Evolutionary conservation across 208 protist genomes (phyloP).

Genomic region (Crithidia thermophila): DNA sequence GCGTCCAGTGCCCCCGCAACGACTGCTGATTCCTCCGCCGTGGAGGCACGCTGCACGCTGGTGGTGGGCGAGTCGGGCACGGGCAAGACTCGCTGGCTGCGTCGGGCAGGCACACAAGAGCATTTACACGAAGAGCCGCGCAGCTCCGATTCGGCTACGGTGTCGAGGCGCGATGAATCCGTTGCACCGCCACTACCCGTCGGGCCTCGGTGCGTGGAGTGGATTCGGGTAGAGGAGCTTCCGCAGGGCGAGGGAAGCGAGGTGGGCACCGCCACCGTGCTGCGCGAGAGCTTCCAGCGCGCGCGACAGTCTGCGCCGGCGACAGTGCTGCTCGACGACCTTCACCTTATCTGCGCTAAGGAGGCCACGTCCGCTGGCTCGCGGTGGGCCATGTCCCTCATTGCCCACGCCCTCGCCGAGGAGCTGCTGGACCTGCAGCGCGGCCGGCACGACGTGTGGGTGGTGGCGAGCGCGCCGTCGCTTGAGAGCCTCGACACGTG

Average conservation of each 20-base stretch:
- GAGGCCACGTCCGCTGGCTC: constrained; percentile 33
- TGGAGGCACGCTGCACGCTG: constrained; percentile 22
- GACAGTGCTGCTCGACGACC: constrained; percentile 54
- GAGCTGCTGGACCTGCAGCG: constrained; percentile 41
- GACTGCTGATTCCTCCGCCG: background rate
- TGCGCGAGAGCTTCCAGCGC: constrained; percentile 92
- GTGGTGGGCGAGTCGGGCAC: constrained; percentile 53
- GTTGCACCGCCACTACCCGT: too few relatives aligned
- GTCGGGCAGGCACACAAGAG: too few relatives aligned
- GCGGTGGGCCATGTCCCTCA: constrained; percentile 44
- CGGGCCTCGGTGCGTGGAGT: too few relatives aligned
- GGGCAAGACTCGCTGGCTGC: constrained; percentile 45
- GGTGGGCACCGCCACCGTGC: constrained; percentile 82
- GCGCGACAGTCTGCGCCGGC: constrained; percentile 88
- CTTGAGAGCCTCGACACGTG: constrained; percentile 33
- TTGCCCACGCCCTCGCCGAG: constrained; percentile 38
- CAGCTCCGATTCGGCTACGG: too few relatives aligned
- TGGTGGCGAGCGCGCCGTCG: constrained; percentile 39
- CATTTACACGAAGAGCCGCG: too few relatives aligned
- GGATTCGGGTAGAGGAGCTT: constrained; percentile 45
- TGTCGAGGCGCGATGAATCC: too few relatives aligned
- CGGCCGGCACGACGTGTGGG: constrained; percentile 27
- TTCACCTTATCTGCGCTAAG: constrained; percentile 51
- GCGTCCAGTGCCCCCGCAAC: background rate
- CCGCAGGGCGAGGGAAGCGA: constrained; percentile 41